Evolutionary conservation across 192 early-diverging fungal species (phyloP), one percentile per base, ranked within the genome.

Genomic region (Pilaira anomala): DNA sequence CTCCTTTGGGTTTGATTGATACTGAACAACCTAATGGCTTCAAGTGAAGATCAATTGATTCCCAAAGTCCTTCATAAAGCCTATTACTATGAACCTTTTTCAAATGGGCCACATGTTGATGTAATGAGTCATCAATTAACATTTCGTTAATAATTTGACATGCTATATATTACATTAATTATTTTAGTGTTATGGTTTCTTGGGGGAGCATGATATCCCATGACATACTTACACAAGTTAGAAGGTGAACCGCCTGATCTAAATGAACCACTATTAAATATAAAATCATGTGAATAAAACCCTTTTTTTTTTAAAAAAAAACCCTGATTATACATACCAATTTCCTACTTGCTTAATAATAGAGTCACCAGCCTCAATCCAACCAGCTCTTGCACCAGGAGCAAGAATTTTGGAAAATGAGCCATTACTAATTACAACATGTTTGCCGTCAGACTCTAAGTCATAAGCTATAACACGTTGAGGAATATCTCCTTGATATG

Each of bases 351-450:
- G 45, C 16, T 60, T 19, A 28, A 74, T 65, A 5, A 74, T 19
- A 0, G n/a, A n/a, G 0, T 28, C 12, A 6, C 54, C 28, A 19
- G 56, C 55, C 24, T 74, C 66, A n/a, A 67, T 40, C 72, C 72
- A 74, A 7, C 72, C 72, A 12, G 33, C 53, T 1, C 72, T 62
- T 3, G 50, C 53, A 14, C 72, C 72, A 0, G 72, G 72, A 16
- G 65, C 39, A 12, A 74, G 57, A 21, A 74, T 60, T 28, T 74
- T 74, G 4, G 66, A 68, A 60, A 74, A 74, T 2, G 72, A 55
- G 11, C 72, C 62, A 55, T 74, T 74, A 9, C 66, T 68, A 5
- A 74, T 56, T 2, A 74, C 57, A 14, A 57, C 61, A 3, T 42
- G 46, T 0, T 3, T 7, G 7, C 25, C 46, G 3, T 48, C 24